Base-by-base conservation (phyloP, 345 rosid species). In the Salix caprea region DNA sequence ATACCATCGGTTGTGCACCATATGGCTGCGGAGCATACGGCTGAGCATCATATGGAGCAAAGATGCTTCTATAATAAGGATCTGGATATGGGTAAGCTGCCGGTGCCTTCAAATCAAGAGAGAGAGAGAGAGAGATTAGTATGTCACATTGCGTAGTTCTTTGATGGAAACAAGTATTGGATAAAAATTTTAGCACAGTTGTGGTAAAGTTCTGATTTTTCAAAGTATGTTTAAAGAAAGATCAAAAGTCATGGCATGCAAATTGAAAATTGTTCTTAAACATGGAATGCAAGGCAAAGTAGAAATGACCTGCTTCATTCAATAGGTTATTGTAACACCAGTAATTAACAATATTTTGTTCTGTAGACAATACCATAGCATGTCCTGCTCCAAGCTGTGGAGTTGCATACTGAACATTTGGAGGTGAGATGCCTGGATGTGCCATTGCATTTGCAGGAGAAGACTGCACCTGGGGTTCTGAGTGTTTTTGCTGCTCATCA, bases 31-130 rank as follows among this genome's bases (percentile, higher is more conserved):
- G 89, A 77, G 93, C 91, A 86, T 90, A 96, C 0, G 87, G 78
- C 74, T 91, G 94, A 18, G 87, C 86, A 72, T 92, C 91, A 81
- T 85, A 90, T 30, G 94, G 96, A 81, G 97, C 91, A 85, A 96
- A 93, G 79, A 96, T 89, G 82, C 97, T 96, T 86, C 97, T 87
- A 76, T 91, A 93, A 76, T 93, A 96, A 62, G 97, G 99, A 87
- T 93, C 96, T 62, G 96, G 97, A 84, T 90, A 93, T 5, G 99
- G 98, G 82, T 91, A 96, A 68, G 88, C 78, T 67, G 88, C 86
- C 15, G 92, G 91, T 61, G 84, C 92, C 99, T 96, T 80, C 86
- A 83, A 68, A 60, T 42, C 48, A 79, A 85, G 11, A 81, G 74
- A 50, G 82, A 73, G 84, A 71, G 62, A 64, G 64, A 58, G 14